phyloP scores from a whole-genome alignment of 1,139 yeast species.

The Debaryomyces subglobosus region DNA sequence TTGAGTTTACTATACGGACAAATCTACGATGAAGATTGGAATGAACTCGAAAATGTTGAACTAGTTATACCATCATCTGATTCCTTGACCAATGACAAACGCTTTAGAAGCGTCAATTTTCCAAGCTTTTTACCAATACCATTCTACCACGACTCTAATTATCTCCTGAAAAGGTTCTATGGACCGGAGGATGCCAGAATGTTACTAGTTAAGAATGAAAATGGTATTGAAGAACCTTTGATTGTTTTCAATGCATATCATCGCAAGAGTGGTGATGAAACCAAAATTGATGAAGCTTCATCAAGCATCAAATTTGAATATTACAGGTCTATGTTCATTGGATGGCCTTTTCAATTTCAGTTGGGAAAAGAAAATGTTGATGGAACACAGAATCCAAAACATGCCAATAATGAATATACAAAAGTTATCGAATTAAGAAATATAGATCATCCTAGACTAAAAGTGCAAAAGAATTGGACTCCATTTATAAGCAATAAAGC shows the following conservation, averaged over 20 bases:
- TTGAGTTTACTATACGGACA: constrained; percentile 36
- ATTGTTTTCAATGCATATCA: constrained; percentile 36
- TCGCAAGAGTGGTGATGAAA: constrained; percentile 14
- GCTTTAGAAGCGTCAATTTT: constrained; percentile 19
- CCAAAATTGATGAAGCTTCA: constrained; percentile 1
- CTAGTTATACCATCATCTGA: constrained; percentile 23
- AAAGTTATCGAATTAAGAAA: constrained; percentile 30
- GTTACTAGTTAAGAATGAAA: constrained; percentile 31
- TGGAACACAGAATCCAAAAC: constrained; percentile 17
- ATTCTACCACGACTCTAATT: constrained; percentile 22
- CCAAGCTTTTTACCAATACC: constrained; percentile 36
- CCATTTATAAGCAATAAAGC: constrained; percentile 12
- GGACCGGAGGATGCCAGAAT: constrained; percentile 57
- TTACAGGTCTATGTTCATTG: constrained; percentile 31
- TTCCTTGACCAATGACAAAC: constrained; percentile 7
- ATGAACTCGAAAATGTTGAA: constrained; percentile 28
- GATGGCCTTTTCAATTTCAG: constrained; percentile 44
- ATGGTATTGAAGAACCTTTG: constrained; percentile 33
- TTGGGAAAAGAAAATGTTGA: constrained; percentile 34
- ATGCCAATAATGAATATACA: constrained; percentile 23
- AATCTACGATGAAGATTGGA: constrained; percentile 32
- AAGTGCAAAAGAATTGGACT: constrained; percentile 14
- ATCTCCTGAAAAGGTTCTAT: constrained; percentile 22
- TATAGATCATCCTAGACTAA: constrained; percentile 16
- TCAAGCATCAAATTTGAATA: constrained; percentile 12